Conservation (phyloP, 1,284 basidiomycete species). For the Moniliophthora roreri region DNA sequence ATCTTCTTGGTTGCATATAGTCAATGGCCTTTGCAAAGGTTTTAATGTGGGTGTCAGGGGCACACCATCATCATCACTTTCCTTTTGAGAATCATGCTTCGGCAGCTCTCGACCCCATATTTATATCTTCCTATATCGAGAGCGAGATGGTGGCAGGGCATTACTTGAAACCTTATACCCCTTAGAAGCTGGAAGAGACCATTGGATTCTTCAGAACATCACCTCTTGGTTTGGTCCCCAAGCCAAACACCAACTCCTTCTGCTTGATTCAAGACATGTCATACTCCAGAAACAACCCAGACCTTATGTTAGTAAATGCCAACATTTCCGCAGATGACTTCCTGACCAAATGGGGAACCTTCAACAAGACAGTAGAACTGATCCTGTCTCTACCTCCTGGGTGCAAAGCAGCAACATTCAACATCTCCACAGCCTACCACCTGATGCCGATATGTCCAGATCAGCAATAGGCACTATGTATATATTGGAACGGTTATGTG, state of each 20-base stretch:
- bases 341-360: slow-evolving; percentile 35
- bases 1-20: slow-evolving; percentile 18
- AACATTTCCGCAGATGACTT: slow-evolving; percentile 29
- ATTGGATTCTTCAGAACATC: slow-evolving; percentile 38
- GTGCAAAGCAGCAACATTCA: slow-evolving; percentile 32
- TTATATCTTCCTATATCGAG: slow-evolving; percentile 27
- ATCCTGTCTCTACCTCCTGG: slow-evolving; percentile 28
- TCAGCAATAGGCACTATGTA: slow-evolving; percentile 8
- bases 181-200: slow-evolving; percentile 25
- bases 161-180: slow-evolving; percentile 28
- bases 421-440: slow-evolving; percentile 37
- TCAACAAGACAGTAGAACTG: slow-evolving; percentile 19
- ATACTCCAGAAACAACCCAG: slow-evolving; percentile 25
- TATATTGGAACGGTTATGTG: slow-evolving; percentile 8
- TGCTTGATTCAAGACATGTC: slow-evolving; percentile 37
- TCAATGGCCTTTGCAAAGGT: slow-evolving; percentile 25
- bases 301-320: slow-evolving; percentile 27
- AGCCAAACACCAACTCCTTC: slow-evolving; percentile 22
- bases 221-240: slow-evolving; percentile 36
- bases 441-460: slow-evolving; percentile 30
- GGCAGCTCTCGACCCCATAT: slow-evolving; percentile 19
- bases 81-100: slow-evolving; percentile 31
- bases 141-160: slow-evolving; percentile 31
- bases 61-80: slow-evolving; percentile 12
- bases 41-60: slow-evolving; percentile 29